Evolutionary conservation across 177 flowering plant species (phyloP).

Genomic region (Vitis hybrid): DNA sequence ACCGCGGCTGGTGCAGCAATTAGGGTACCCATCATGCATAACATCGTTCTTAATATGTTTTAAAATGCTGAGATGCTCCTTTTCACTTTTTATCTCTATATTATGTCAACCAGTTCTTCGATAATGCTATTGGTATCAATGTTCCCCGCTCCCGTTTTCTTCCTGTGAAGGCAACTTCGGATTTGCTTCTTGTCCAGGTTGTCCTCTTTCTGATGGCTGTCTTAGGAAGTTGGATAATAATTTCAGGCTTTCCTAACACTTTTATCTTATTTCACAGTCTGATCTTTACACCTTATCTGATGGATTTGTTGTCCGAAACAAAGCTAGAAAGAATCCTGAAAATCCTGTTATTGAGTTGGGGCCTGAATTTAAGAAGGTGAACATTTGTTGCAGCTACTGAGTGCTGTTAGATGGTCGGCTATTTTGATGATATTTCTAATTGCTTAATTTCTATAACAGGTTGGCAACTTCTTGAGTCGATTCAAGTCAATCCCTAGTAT

Average conservation of each 20-base stretch:
- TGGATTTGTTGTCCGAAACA: conserved; percentile 73
- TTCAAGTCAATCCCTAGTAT: conserved; percentile 97
- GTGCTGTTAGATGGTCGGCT: background rate
- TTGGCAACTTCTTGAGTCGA: conserved; percentile 72
- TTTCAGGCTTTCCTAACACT: conserved; percentile 3
- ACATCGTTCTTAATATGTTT: background rate
- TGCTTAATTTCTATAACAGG: conserved; percentile 38
- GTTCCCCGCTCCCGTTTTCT: conserved; percentile 96
- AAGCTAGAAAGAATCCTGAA: conserved; percentile 70
- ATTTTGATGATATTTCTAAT: background rate
- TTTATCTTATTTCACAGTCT: conserved; percentile 52
- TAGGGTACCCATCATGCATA: conserved; percentile 44
- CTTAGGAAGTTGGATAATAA: background rate
- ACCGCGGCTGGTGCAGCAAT: conserved; percentile 99
- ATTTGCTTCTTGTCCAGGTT: conserved; percentile 97
- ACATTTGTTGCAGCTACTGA: background rate
- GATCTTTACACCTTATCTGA: conserved; percentile 84
- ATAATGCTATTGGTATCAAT: conserved; percentile 87
- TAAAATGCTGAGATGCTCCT: conserved; percentile 3
- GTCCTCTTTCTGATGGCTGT: background rate
- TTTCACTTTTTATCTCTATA: conserved; percentile 5
- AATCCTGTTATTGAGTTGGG: conserved; percentile 92
- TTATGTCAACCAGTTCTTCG: conserved; percentile 68
- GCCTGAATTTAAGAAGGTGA: conserved; percentile 96
- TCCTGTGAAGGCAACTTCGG: conserved; percentile 96